Evolutionary conservation across 1,284 basidiomycete species (phyloP).

Genomic region (Pseudozyma sp.): DNA sequence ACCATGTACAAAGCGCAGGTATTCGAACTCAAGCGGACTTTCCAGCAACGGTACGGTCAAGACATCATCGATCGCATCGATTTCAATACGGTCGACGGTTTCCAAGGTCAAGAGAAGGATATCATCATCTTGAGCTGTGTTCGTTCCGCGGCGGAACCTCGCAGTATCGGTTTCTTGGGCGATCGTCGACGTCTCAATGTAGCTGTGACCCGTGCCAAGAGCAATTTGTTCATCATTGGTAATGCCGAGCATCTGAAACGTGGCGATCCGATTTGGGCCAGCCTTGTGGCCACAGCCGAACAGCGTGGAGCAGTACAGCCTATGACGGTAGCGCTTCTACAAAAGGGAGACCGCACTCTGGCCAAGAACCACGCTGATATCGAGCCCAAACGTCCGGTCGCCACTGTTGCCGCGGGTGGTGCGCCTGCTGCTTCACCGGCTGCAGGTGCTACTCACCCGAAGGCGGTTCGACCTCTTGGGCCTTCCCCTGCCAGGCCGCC

Average conservation of each 20-base stretch:
- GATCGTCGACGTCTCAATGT: slow-evolving; percentile 76
- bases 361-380: slow-evolving; percentile 25
- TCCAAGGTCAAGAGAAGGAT: slow-evolving; percentile 99
- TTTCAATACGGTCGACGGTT: slow-evolving; percentile 98
- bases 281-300: slow-evolving; percentile 52
- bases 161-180: slow-evolving; percentile 79
- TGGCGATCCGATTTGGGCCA: slow-evolving; percentile 74
- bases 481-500: slow-evolving; percentile 12
- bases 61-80: slow-evolving; percentile 79
- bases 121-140: slow-evolving; percentile 99
- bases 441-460: slow-evolving; percentile 7
- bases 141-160: slow-evolving; percentile 75
- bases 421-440: not conserved
- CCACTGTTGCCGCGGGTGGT: not conserved
- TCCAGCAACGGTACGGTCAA: slow-evolving; percentile 79
- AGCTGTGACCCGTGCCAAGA: slow-evolving; percentile 92
- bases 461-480: slow-evolving; percentile 5
- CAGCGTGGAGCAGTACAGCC: slow-evolving; percentile 38
- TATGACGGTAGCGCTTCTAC: slow-evolving; percentile 38
- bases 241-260: slow-evolving; percentile 83
- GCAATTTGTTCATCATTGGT: slow-evolving; percentile 92
- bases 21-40: slow-evolving; percentile 79
- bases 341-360: slow-evolving; percentile 36
- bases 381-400: slow-evolving; percentile 15
- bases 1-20: slow-evolving; percentile 97